Percentiles rank a stretch among this genome's conserved stretches.
phyloP scores from a whole-genome alignment of 2,329 filamentous ascomycete species.

The Hypoxylon sp. region DNA sequence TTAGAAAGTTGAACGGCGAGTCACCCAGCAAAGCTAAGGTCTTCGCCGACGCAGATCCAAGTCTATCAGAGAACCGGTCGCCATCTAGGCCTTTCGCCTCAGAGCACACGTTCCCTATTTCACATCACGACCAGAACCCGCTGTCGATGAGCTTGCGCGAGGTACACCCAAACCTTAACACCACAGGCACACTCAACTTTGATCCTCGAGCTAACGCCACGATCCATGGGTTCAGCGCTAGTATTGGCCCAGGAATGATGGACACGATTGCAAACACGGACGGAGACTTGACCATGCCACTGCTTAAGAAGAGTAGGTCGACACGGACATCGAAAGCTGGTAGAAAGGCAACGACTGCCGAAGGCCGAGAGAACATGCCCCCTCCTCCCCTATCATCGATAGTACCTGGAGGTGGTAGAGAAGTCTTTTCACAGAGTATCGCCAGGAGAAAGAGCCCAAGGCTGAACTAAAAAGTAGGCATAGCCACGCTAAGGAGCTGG shows the following conservation, averaged over 20 bases:
- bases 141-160: constrained; percentile 67
- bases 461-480: constrained; percentile 53
- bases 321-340: constrained; percentile 55
- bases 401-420: constrained; percentile 51
- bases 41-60: constrained; percentile 59
- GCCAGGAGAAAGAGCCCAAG: constrained; percentile 70
- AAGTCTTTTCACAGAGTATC: constrained; percentile 62
- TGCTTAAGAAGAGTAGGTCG: constrained; percentile 63
- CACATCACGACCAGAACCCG: constrained; percentile 50
- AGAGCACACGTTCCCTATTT: constrained; percentile 39
- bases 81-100: constrained; percentile 47
- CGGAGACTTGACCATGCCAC: constrained; percentile 61
- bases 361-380: constrained; percentile 69
- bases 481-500: not conserved
- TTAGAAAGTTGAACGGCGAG: constrained; percentile 59
- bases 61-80: constrained; percentile 47
- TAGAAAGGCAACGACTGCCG: constrained; percentile 55
- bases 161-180: constrained; percentile 67
- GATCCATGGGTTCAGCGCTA: constrained; percentile 53
- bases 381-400: constrained; percentile 48
- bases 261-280: constrained; percentile 39
- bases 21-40: constrained; percentile 58
- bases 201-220: constrained; percentile 62
- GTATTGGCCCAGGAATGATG: constrained; percentile 38
- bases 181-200: constrained; percentile 59